Percentiles rank a stretch among this genome's conserved stretches.
Evolutionary conservation across 371 early-diverging fungal genomes (phyloP).

Genomic region (Funneliformis caledonium): DNA sequence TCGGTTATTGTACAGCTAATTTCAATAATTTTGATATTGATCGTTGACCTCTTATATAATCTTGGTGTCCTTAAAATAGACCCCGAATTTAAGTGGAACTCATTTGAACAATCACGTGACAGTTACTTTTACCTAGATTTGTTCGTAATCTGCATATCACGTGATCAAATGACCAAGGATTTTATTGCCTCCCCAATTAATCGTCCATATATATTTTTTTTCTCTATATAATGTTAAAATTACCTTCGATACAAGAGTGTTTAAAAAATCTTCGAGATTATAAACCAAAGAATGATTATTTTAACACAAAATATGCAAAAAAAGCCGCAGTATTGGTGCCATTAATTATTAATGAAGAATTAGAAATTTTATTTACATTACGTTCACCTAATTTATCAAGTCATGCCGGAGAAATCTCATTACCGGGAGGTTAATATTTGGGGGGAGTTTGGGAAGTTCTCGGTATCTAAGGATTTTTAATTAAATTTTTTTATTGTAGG

Average conservation of each 20-base stretch:
- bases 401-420: neutral
- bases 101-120: no score
- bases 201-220: no score
- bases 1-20: no score
- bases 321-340: neutral
- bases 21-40: no score
- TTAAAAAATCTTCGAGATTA: neutral
- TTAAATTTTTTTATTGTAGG: neutral
- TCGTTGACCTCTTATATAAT: no score
- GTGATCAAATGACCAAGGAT: no score
- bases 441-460: no score
- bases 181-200: neutral
- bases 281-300: slow-evolving; percentile 1
- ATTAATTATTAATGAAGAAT: neutral
- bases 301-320: neutral
- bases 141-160: no score
- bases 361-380: neutral
- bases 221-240: neutral
- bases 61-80: no score
- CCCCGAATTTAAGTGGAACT: no score
- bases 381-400: neutral
- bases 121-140: no score
- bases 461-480: no score
- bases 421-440: neutral
- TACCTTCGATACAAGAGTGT: neutral